phyloP scores from a whole-genome alignment of 768 basidiomycete genomes.

The Galerina sulciceps region DNA sequence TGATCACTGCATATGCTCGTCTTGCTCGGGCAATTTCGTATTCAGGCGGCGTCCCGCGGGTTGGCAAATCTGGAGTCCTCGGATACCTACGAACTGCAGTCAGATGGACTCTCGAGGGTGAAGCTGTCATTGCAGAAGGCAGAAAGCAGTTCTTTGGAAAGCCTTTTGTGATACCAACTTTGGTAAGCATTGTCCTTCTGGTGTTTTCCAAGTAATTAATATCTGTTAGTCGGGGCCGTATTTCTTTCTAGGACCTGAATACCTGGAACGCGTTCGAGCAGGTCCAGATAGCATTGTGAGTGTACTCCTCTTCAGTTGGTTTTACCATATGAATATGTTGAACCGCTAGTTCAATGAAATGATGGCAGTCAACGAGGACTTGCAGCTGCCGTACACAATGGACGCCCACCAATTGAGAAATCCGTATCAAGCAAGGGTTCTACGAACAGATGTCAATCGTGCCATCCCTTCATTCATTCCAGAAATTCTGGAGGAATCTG shows the following conservation, averaged over 20 bases:
- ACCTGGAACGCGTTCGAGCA: slow-evolving; percentile 33
- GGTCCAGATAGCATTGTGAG: slow-evolving; percentile 37
- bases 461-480: slow-evolving; percentile 39
- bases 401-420: slow-evolving; percentile 35
- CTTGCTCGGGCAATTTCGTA: slow-evolving; percentile 31
- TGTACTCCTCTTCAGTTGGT: background rate
- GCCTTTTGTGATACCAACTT: slow-evolving; percentile 40
- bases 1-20: slow-evolving; percentile 27
- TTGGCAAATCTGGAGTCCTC: slow-evolving; percentile 35
- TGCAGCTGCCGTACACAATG: slow-evolving; percentile 42
- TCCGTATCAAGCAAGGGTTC: slow-evolving; percentile 38
- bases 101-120: slow-evolving; percentile 34
- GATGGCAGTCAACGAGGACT: slow-evolving; percentile 36
- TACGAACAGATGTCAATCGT: slow-evolving; percentile 41
- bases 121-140: slow-evolving; percentile 32
- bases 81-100: slow-evolving; percentile 40
- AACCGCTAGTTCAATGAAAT: slow-evolving; percentile 37
- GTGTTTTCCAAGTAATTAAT: background rate
- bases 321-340: background rate
- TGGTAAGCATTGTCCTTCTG: slow-evolving; percentile 21
- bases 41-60: slow-evolving; percentile 33
- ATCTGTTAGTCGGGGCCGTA: slow-evolving; percentile 32
- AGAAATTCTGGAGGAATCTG: slow-evolving; percentile 39
- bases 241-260: slow-evolving; percentile 36
- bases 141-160: slow-evolving; percentile 29